Percentiles rank a stretch among this genome's conserved stretches.
phyloP scores from a whole-genome alignment of 1,284 basidiomycete species.

The Pseudozyma sp. region DNA sequence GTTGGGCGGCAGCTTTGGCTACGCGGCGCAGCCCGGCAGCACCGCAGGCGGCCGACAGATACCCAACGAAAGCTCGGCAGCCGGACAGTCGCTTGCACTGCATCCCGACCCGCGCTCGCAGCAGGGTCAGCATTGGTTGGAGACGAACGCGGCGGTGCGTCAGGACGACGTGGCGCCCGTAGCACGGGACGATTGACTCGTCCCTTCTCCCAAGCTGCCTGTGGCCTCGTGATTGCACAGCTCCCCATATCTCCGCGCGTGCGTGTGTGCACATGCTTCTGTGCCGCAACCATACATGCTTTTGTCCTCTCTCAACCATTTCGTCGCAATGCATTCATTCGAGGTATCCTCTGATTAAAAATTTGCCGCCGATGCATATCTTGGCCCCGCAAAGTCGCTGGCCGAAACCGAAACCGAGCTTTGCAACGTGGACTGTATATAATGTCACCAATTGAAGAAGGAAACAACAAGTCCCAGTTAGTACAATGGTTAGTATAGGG shows the following conservation, averaged over 20 bases:
- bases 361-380: too few relatives aligned
- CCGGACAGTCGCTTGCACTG: conserved; percentile 38
- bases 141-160: conserved; percentile 39
- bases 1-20: conserved; percentile 57
- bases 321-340: too few relatives aligned
- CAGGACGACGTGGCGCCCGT: conserved; percentile 37
- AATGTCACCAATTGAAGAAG: too few relatives aligned
- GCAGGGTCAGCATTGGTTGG: conserved; percentile 56
- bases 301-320: too few relatives aligned
- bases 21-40: conserved; percentile 5
- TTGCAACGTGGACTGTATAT: too few relatives aligned
- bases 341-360: too few relatives aligned
- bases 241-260: background rate
- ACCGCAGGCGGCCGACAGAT: conserved; percentile 17
- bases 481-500: conserved; percentile 37
- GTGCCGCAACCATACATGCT: too few relatives aligned
- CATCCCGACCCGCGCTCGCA: conserved; percentile 56
- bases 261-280: too few relatives aligned
- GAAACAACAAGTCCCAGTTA: conserved; percentile 7
- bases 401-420: too few relatives aligned
- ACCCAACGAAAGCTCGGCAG: conserved; percentile 49
- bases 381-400: too few relatives aligned
- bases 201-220: background rate
- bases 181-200: conserved; percentile 43
- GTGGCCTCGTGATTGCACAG: background rate